Base-by-base conservation (phyloP, 208 protist species). In the Blechomonas ayalai region DNA sequence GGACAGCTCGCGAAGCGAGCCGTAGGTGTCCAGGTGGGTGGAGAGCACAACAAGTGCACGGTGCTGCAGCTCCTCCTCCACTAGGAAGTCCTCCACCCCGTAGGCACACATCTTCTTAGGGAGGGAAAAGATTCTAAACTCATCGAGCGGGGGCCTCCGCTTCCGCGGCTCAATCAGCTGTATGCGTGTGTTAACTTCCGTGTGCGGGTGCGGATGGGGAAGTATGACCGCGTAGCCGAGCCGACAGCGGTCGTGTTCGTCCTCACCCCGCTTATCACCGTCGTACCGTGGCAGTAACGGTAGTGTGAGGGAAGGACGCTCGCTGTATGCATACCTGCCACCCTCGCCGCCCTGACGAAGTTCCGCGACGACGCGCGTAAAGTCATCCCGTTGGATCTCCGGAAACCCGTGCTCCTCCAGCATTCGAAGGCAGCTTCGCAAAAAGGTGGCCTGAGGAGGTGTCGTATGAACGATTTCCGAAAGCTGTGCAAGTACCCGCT, bases 111-210 rank as follows among this genome's bases (percentile, higher is more conserved):
- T 63, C 53, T 81, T 87, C 45, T 93, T 93, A 1, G 85, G 85
- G 18, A 82, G 76, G 5, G 78, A 88, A 34, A 90, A 87, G 38
- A 90, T 88, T 29, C 75, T 72, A 27, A 76, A 84, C 62, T 93
- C 85, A 27, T 93, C 85, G 23, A 93, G 50, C 9, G 56, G 59
- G 7, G 80, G 61, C 25, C 73, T 74, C 13, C 79, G 73, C 43
- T 62, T 65, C 43, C 62, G 68, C 13, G 85, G 85, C 49, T 93
- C 85, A 27, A 66, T 69, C 15, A 93, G 70, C 55, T 89, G 75
- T 36, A 90, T 42, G 9, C 27, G n/a, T 13, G 85, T 89, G 61
- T 90, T 90, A 16, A 93, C 45, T 36, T 90, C 75, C 8, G 65
- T 25, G 32, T 81, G 74, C 0, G 61, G 57, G 59, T 90, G 81